Conservation (phyloP, 352 stramenopile genomes). For the Pythium aphanidermatum region DNA sequence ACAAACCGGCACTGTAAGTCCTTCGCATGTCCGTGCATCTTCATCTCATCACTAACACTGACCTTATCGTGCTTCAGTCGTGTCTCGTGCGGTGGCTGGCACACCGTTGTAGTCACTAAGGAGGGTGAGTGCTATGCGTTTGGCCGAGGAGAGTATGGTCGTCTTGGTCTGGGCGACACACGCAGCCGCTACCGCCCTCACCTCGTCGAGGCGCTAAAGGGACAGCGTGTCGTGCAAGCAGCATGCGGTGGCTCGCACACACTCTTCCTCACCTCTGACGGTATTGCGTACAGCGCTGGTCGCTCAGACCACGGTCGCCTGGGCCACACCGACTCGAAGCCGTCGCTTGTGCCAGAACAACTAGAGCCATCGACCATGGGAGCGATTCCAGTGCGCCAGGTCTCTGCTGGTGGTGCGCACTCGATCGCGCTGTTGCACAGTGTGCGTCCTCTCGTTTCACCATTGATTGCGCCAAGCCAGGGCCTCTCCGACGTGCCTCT, state of each 20-base stretch:
- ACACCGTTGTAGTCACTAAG: slow-evolving; percentile 75
- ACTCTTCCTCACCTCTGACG: slow-evolving; percentile 82
- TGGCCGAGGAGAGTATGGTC: slow-evolving; percentile 72
- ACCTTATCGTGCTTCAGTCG: too few relatives aligned
- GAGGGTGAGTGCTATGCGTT: slow-evolving; percentile 71
- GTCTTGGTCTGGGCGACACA: slow-evolving; percentile 81
- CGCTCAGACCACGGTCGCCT: slow-evolving; percentile 74
- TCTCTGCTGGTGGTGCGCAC: slow-evolving; percentile 69
- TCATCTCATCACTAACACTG: not conserved
- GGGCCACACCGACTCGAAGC: slow-evolving; percentile 50
- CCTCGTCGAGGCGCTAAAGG: slow-evolving; percentile 59
- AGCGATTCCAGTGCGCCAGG: slow-evolving; percentile 49
- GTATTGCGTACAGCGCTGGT: slow-evolving; percentile 77
- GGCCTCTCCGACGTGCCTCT: slow-evolving; percentile 7
- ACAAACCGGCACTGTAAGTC: slow-evolving; percentile 57
- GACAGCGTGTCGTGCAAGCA: slow-evolving; percentile 58
- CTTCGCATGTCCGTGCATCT: not conserved
- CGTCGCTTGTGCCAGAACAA: slow-evolving; percentile 36
- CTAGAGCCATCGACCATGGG: slow-evolving; percentile 42
- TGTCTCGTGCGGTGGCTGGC: slow-evolving; percentile 79
- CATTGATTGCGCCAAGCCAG: slow-evolving; percentile 41
- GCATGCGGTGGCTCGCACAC: slow-evolving; percentile 79
- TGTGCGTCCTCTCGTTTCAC: slow-evolving; percentile 44
- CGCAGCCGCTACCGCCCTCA: slow-evolving; percentile 60
- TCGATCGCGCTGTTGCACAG: slow-evolving; percentile 67